Evolutionary conservation across 805 yeast species (phyloP).

Genomic region (Hanseniaspora singularis): DNA sequence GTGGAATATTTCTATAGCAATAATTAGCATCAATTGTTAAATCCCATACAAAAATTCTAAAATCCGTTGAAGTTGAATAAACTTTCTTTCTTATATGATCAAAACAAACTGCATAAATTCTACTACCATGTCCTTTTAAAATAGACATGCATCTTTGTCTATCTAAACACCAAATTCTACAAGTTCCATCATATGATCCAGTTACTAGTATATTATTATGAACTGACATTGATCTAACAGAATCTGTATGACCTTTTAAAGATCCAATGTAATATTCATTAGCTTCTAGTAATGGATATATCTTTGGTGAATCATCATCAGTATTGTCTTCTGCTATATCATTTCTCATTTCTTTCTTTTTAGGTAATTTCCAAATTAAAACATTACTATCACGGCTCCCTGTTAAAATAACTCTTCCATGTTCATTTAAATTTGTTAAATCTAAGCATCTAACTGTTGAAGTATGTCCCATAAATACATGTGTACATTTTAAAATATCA

Average conservation of each 20-base stretch:
- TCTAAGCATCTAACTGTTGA: slow-evolving; percentile 90
- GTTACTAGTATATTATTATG: slow-evolving; percentile 71
- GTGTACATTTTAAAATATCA: slow-evolving; percentile 73
- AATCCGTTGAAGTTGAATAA: slow-evolving; percentile 84
- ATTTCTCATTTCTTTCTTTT: slow-evolving; percentile 23
- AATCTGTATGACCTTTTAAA: slow-evolving; percentile 61
- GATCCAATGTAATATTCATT: slow-evolving; percentile 58
- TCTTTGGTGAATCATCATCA: slow-evolving; percentile 27
- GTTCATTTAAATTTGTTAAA: slow-evolving; percentile 54
- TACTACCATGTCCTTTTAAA: slow-evolving; percentile 71
- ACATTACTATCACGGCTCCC: slow-evolving; percentile 80
- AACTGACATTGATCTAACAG: slow-evolving; percentile 82
- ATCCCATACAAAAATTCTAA: slow-evolving; percentile 82
- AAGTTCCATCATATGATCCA: slow-evolving; percentile 82
- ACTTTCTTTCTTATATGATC: slow-evolving; percentile 69
- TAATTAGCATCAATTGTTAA: background rate
- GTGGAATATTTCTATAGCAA: background rate
- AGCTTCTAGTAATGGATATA: slow-evolving; percentile 28
- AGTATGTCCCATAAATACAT: slow-evolving; percentile 80
- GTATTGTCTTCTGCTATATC: background rate
- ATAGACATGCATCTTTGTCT: slow-evolving; percentile 62
- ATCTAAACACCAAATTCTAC: slow-evolving; percentile 83
- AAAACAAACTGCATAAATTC: slow-evolving; percentile 78
- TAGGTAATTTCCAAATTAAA: slow-evolving; percentile 75
- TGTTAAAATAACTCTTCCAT: slow-evolving; percentile 58